A percentile compares a stretch with the other conserved stretches of the same genome.
Conservation (phyloP, 306 rosid species). For the Parietaria judaica region DNA sequence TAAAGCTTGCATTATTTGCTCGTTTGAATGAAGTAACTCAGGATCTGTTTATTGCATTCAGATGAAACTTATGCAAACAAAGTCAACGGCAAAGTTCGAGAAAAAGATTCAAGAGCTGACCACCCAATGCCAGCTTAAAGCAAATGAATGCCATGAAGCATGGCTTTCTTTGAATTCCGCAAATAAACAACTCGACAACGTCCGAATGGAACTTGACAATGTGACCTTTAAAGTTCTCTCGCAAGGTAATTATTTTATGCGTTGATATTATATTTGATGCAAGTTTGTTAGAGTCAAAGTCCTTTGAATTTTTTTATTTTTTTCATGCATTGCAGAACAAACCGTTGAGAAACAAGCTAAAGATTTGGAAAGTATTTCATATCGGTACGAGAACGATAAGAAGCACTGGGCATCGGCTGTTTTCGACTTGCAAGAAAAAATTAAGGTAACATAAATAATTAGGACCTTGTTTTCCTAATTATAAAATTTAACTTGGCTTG, state of each 20-base stretch:
- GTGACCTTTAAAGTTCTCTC: conserved; percentile 53
- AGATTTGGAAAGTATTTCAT: conserved; percentile 43
- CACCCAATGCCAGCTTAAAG: conserved; percentile 52
- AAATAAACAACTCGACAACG: conserved; percentile 55
- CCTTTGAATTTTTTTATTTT: neutral
- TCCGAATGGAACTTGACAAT: conserved; percentile 68
- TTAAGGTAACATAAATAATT: conserved; percentile 35
- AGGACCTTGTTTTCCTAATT: neutral
- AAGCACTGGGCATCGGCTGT: conserved; percentile 54
- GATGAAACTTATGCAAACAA: conserved; percentile 58
- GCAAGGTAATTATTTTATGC: conserved; percentile 31
- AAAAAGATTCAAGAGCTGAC: conserved; percentile 65
- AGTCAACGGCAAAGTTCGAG: conserved; percentile 56
- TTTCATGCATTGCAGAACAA: conserved; percentile 45
- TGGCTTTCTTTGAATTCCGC: conserved; percentile 80
- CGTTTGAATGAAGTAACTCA: conserved; percentile 12
- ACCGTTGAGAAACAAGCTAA: conserved; percentile 66
- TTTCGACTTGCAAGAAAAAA: conserved; percentile 44
- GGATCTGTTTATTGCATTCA: conserved; percentile 25
- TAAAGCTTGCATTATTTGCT: conserved; percentile 20
- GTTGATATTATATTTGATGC: neutral
- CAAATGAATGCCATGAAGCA: conserved; percentile 84
- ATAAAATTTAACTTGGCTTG: neutral
- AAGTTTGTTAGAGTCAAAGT: neutral
- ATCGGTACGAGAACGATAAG: conserved; percentile 57